These are phyloP conservation scores for Brasenia schreberi DNA, from an alignment of 164 flowering plant genomes.

Conservation along the genomic window DNA sequence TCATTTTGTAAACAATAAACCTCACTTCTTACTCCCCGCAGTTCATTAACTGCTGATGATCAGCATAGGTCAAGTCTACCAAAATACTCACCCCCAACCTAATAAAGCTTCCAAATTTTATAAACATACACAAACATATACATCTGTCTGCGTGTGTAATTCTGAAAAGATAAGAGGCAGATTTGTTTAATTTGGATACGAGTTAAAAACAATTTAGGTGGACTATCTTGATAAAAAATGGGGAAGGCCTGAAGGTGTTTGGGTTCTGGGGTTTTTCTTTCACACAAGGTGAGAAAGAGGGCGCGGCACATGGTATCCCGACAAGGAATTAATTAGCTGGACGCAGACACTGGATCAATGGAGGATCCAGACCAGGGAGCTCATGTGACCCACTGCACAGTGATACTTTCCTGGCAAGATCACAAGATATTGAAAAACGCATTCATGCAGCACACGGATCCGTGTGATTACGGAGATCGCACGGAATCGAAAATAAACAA, in stretches of 20 bases:
- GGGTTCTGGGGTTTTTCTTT: background rate
- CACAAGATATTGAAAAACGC: background rate
- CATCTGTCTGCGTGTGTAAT: too few species aligned
- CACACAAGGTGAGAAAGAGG: background rate
- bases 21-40: background rate
- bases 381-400: background rate
- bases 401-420: background rate
- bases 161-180: too few species aligned
- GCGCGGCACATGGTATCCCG: background rate
- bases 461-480: background rate
- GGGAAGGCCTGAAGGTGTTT: background rate
- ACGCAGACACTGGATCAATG: background rate
- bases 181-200: too few species aligned
- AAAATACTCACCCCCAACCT: background rate
- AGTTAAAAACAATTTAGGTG: too few species aligned
- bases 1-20: background rate
- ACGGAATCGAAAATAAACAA: background rate
- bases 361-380: background rate
- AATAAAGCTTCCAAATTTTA: background rate
- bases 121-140: background rate
- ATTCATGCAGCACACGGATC: background rate
- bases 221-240: background rate
- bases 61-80: background rate
- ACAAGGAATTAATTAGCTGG: background rate
- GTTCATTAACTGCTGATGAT: background rate